Evolutionary conservation across 2,329 filamentous ascomycete species (phyloP).

Genomic region (Talaromyces verruculosus): DNA sequence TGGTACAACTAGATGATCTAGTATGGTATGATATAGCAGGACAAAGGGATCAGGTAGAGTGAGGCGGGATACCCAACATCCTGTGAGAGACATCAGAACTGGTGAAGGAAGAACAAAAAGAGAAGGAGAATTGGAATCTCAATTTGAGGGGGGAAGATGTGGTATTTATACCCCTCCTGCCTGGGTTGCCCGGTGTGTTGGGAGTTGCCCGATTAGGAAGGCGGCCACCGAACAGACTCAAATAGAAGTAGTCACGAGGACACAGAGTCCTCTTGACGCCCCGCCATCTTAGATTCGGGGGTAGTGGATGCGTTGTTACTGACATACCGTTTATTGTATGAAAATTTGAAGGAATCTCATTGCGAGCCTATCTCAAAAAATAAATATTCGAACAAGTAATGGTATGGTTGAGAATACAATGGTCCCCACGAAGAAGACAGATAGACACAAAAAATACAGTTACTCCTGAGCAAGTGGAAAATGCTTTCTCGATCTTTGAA

Average conservation of each 20-base stretch:
- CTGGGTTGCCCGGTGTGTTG: neutral
- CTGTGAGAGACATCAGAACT: neutral
- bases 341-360: neutral
- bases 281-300: neutral
- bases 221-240: neutral
- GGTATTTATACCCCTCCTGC: neutral
- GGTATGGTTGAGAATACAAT: conserved; percentile 10
- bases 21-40: neutral
- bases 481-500: neutral
- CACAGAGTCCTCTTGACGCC: neutral
- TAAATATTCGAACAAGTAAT: neutral
- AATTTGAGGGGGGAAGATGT: neutral
- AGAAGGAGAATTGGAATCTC: neutral
- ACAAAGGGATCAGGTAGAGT: neutral
- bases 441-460: neutral
- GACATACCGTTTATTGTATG: neutral
- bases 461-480: neutral
- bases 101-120: neutral
- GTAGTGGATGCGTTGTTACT: neutral
- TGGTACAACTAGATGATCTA: neutral
- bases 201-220: neutral
- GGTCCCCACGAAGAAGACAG: neutral
- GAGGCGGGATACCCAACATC: neutral
- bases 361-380: neutral
- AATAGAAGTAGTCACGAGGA: neutral